Evolutionary conservation across 352 stramenopile species (phyloP), one percentile per base, ranked within the genome.

Genomic region (Pythium monospermum): DNA sequence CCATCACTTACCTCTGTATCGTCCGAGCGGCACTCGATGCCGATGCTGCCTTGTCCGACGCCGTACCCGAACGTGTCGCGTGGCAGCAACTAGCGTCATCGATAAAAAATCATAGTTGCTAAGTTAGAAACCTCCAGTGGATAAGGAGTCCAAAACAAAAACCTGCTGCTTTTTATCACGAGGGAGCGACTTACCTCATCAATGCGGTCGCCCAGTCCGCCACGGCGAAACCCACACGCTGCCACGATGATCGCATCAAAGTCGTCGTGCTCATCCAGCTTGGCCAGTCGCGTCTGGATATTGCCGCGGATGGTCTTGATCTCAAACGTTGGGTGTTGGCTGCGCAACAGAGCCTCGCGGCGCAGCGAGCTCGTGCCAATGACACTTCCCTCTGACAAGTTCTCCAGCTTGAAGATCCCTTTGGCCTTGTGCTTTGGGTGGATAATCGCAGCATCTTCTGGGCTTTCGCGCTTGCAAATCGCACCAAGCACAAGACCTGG

Each of bases 171-270:
- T n/a, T n/a, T n/a, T 15, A 48, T 4, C 21, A 41, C 45, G 16
- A 42, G 8, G 49, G 1, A 28, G 12, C 18, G 2, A 16, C 31
- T 16, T 59, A 75, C 66, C 61, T 92, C 70, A 32, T 92, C 81
- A 52, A 92, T 87, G 2, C 81, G 63, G 12, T 87, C 69, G 19
- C 76, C 78, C 8, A 92, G 50, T 8, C 82, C 75, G 25, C 77
- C 81, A 41, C 81, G 81, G 50, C 78, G 76, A 57, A 94, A 89
- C 10, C 85, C 85, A 38, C 83, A 91, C 2, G 80, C 79, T 8
- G 85, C 85, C 13, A 96, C 76, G 44, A 96, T 82, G 53, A 96
- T 92, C 7, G 85, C 85, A 41, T 94, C 83, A 43, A 85, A 96
- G 26, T 91, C 76, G 41, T 87, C 75, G 50, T 81, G 68, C 53